Evolutionary conservation across 1,139 yeast genomes (phyloP), one percentile per base, ranked within the genome.

Genomic region (Yamadazyma aaseri): DNA sequence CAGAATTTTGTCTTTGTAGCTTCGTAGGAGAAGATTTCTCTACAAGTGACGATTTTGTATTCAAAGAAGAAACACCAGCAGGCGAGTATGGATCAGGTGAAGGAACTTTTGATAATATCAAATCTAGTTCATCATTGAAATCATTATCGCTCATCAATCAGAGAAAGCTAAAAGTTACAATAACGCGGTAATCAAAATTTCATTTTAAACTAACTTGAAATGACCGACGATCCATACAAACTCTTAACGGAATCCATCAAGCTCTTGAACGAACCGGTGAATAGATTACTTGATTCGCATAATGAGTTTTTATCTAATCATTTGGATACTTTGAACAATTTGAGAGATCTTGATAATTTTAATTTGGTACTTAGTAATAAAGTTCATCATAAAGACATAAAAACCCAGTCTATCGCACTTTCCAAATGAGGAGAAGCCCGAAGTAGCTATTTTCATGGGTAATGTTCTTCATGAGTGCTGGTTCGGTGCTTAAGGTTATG

Each of bases 271-370:
- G 42, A 39, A 17, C 67, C 70, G 0, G 29, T 63, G 27, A 40
- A 43, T 10, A 41, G 38, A 3, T 40, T 63, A 10, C 46, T 63
- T 28, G 45, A 40, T n/a, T 44, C 47, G 6, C 70, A 65, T 36
- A 54, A 56, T 29, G 52, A 55, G 31, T 47, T 63, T 25, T 42
- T 55, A 29, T 42, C 51, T 4, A 66, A 56, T 36, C 59, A 61
- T 33, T 37, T 55, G 26, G 40, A 40, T 10, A 46, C 53, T 12
- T 49, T 57, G 33, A 55, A 56, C 31, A 56, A 56, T 36, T 38
- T 58, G 25, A 40, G 38, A 21, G 30, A 34, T 6, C 11, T 40
- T 8, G 39, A 35, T 6, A 33, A 20, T 13, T 38, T 40, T 28
- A 35, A 37, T 24, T 26, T 40, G 28, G 32, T 37, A 13, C 22